Percentiles rank a stretch among this genome's conserved stretches.
Conservation (phyloP, 1,284 basidiomycete species). For the Cryptococcus sp. region DNA sequence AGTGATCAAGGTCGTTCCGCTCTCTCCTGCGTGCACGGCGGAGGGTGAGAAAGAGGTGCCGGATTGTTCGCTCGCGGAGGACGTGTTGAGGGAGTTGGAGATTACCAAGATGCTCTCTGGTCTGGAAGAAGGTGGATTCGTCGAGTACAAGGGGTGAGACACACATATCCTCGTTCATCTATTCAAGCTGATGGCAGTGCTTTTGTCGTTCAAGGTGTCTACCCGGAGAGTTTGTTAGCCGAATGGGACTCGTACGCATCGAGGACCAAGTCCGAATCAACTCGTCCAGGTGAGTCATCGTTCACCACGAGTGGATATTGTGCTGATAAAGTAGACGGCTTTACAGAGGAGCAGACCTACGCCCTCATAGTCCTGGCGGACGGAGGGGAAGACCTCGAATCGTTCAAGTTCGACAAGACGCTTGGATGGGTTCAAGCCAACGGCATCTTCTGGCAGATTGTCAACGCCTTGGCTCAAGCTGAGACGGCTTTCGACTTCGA, state of each 20-base stretch:
- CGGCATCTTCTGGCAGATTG: constrained; percentile 85
- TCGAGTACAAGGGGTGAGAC: constrained; percentile 1
- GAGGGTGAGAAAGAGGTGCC: constrained; percentile 15
- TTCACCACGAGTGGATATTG: too few species aligned
- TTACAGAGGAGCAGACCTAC: constrained; percentile 70
- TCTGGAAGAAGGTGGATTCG: constrained; percentile 31
- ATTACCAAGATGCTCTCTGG: constrained; percentile 73
- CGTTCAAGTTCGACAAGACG: constrained; percentile 58
- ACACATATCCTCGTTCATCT: too few species aligned
- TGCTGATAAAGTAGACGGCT: constrained; percentile 57
- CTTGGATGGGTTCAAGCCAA: constrained; percentile 78
- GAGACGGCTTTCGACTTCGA: constrained; percentile 78
- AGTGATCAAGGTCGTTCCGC: constrained; percentile 31
- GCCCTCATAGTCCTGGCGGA: constrained; percentile 83
- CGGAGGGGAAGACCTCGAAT: constrained; percentile 82
- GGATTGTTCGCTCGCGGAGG: constrained; percentile 61
- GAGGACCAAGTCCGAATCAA: constrained; percentile 69
- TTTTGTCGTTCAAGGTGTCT: constrained; percentile 76
- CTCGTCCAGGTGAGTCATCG: constrained; percentile 73
- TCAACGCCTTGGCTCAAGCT: constrained; percentile 66
- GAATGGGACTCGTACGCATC: constrained; percentile 81
- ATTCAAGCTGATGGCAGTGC: constrained; percentile 48
- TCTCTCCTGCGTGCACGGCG: constrained; percentile 5
- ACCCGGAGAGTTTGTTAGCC: constrained; percentile 68
- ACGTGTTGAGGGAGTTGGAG: constrained; percentile 80